phyloP scores from a whole-genome alignment of 1,284 basidiomycete genomes.

The Cryptococcus sp. region DNA sequence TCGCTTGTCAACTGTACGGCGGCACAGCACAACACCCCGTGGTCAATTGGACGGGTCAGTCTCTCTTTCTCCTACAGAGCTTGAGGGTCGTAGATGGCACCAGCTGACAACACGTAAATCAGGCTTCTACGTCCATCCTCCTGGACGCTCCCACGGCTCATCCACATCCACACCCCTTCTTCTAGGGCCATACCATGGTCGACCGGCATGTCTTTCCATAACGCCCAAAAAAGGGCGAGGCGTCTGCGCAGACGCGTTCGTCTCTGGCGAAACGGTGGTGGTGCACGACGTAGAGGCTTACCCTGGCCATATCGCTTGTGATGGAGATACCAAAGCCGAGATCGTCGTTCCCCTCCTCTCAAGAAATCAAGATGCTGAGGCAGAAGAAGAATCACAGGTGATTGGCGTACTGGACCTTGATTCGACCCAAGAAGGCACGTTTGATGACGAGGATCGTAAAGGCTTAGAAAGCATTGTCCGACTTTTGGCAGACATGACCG shows the following conservation, averaged over 20 bases:
- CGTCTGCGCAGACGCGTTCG: slow-evolving; percentile 77
- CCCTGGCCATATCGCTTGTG: slow-evolving; percentile 87
- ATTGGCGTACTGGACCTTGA: slow-evolving; percentile 84
- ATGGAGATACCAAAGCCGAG: slow-evolving; percentile 80
- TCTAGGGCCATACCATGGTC: slow-evolving; percentile 82
- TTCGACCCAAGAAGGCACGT: slow-evolving; percentile 69
- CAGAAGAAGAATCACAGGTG: slow-evolving; percentile 24
- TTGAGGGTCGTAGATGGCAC: background rate
- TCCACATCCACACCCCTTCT: slow-evolving; percentile 54
- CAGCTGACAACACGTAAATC: background rate
- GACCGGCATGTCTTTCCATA: slow-evolving; percentile 83
- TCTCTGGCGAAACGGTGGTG: slow-evolving; percentile 61
- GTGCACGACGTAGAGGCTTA: slow-evolving; percentile 74
- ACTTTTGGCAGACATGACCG: slow-evolving; percentile 56
- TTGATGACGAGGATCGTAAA: slow-evolving; percentile 68
- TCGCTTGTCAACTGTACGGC: slow-evolving; percentile 68
- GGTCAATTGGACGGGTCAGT: slow-evolving; percentile 86
- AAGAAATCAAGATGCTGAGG: slow-evolving; percentile 12
- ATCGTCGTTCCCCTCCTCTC: slow-evolving; percentile 72
- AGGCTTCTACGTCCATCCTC: background rate
- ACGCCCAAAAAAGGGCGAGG: slow-evolving; percentile 64
- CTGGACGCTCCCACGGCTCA: background rate
- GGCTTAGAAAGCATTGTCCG: slow-evolving; percentile 71
- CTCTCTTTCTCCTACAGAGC: background rate
- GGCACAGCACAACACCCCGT: slow-evolving; percentile 57